These are phyloP conservation scores for Liriodendron chinense DNA, from an alignment of 164 flowering plant species.

Conservation along the genomic window DNA sequence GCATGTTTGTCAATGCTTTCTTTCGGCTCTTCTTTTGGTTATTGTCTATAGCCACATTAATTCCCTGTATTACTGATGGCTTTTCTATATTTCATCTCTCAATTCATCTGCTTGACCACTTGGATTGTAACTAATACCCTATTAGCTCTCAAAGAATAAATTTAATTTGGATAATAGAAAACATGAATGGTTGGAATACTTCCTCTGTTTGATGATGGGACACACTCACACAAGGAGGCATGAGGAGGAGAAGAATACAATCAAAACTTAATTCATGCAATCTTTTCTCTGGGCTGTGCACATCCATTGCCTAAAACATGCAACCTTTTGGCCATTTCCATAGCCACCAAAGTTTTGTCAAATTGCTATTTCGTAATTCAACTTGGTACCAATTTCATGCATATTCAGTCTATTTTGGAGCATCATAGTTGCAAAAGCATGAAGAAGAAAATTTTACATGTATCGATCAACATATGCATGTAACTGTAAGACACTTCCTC, in stretches of 20 bases:
- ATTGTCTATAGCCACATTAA: conserved; percentile 1
- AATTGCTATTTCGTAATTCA: too few relatives aligned
- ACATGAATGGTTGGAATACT: not conserved
- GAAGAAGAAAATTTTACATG: not conserved
- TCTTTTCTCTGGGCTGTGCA: not conserved
- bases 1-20: not conserved
- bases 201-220: not conserved
- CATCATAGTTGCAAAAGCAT: not conserved
- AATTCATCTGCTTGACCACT: not conserved
- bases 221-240: too few relatives aligned
- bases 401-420: too few relatives aligned
- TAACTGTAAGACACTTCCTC: too few relatives aligned
- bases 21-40: conserved; percentile 3
- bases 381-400: too few relatives aligned
- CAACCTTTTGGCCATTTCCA: not conserved
- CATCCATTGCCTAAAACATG: not conserved
- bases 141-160: not conserved
- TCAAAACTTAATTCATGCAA: too few relatives aligned
- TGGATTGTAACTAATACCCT: not conserved
- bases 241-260: too few relatives aligned
- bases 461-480: too few relatives aligned
- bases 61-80: not conserved
- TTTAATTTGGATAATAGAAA: not conserved
- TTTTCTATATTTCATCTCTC: not conserved
- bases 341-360: too few relatives aligned